Conservation (phyloP, 2,329 filamentous ascomycete species). For the Penicillium capsulatum region DNA sequence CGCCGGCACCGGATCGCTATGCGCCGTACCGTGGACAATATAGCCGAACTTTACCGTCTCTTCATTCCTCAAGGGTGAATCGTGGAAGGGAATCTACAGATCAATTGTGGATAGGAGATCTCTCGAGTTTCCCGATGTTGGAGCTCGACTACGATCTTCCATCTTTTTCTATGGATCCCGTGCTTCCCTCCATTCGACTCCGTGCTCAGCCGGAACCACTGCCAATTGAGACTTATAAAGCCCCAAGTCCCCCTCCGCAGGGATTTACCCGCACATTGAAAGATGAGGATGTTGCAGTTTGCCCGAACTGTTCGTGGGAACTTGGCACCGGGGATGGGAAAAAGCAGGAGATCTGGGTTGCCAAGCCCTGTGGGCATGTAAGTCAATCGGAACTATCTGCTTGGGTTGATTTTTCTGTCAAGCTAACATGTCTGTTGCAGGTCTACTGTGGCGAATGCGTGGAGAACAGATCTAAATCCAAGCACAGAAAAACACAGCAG, state of each 20-base stretch:
- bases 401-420: background rate
- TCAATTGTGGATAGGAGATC: too few relatives aligned
- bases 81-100: too few relatives aligned
- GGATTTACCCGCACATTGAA: conserved; percentile 77
- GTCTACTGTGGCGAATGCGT: conserved; percentile 49
- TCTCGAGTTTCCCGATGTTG: background rate
- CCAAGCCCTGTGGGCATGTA: conserved; percentile 91
- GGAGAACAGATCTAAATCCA: conserved; percentile 36
- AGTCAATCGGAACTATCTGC: conserved; percentile 29
- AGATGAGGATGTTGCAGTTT: conserved; percentile 70
- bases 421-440: conserved; percentile 29
- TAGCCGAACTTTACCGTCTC: too few relatives aligned
- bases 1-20: background rate
- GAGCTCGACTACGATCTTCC: conserved; percentile 10
- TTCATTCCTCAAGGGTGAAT: too few relatives aligned
- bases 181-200: too few relatives aligned
- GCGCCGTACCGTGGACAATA: background rate
- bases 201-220: conserved; percentile 4
- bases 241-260: conserved; percentile 60
- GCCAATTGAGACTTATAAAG: conserved; percentile 48
- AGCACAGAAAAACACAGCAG: conserved; percentile 28
- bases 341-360: conserved; percentile 87
- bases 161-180: conserved; percentile 9
- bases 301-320: conserved; percentile 81
- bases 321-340: conserved; percentile 65